phyloP scores from a whole-genome alignment of 345 rosid species.

The Luvunga scandens region DNA sequence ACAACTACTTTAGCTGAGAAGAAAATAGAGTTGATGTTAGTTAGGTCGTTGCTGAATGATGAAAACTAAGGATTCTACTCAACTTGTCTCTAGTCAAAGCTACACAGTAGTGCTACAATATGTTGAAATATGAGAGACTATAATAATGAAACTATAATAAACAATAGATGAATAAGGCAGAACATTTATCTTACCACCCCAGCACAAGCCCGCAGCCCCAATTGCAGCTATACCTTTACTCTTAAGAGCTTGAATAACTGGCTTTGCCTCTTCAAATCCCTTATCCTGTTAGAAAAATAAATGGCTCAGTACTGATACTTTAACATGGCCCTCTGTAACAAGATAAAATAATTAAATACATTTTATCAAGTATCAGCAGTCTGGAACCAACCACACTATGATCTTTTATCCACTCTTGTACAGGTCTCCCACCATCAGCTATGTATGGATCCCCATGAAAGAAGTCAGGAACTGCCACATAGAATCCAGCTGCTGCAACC shows the following conservation, averaged over 20 bases:
- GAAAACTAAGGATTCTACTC: neutral
- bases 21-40: neutral
- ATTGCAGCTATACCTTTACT: slow-evolving; percentile 51
- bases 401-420: slow-evolving; percentile 58
- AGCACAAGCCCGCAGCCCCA: slow-evolving; percentile 70
- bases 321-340: neutral
- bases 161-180: neutral
- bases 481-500: slow-evolving; percentile 69
- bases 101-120: neutral
- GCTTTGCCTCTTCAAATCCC: slow-evolving; percentile 70
- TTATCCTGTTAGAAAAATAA: slow-evolving; percentile 48
- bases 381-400: slow-evolving; percentile 57
- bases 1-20: slow-evolving; percentile 75
- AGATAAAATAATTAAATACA: neutral
- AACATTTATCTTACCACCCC: slow-evolving; percentile 53
- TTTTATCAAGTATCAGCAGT: neutral
- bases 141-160: neutral
- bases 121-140: neutral
- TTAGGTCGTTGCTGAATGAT: neutral
- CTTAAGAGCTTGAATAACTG: slow-evolving; percentile 55
- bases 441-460: slow-evolving; percentile 58
- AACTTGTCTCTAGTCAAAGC: neutral
- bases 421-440: slow-evolving; percentile 38
- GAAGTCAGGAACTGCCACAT: slow-evolving; percentile 69
- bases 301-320: slow-evolving; percentile 3